Percentiles rank a stretch among this genome's conserved stretches.
Conservation (phyloP, 306 rosid genomes). For the Alnus rubra region DNA sequence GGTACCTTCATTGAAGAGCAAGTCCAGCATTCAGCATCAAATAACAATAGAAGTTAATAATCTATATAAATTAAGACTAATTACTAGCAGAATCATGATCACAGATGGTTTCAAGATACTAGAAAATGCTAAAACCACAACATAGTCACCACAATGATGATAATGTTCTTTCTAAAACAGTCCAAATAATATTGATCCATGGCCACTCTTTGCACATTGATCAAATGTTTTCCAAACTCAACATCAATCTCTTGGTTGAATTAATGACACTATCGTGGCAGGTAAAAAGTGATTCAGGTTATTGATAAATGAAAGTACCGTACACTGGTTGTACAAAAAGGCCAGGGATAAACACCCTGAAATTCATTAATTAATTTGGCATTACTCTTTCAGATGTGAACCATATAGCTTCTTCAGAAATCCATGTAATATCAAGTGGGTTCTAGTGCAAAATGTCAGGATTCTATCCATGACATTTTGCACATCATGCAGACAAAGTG, state of each 20-base stretch:
- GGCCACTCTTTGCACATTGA: background rate
- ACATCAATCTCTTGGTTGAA: background rate
- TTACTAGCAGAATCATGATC: background rate
- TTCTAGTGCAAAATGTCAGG: background rate
- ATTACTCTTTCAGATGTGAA: background rate
- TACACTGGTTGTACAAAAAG: background rate
- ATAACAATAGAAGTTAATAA: constrained; percentile 26
- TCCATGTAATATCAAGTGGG: background rate
- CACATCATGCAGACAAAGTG: background rate
- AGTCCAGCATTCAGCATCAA: constrained; percentile 18
- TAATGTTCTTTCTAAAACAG: constrained; percentile 3
- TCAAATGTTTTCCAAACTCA: constrained; percentile 6
- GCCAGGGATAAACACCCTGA: background rate
- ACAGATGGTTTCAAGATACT: constrained; percentile 8
- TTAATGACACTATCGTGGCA: background rate
- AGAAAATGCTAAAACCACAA: constrained; percentile 8
- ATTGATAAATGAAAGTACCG: background rate
- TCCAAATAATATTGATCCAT: background rate
- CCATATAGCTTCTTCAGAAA: background rate
- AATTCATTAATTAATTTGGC: background rate
- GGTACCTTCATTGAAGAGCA: constrained; percentile 61
- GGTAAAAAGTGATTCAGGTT: background rate
- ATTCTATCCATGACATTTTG: background rate
- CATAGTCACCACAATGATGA: background rate
- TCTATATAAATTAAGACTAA: constrained; percentile 1